A percentile compares a stretch with the other conserved stretches of the same genome.
These are phyloP conservation scores for Combretum micranthum DNA, from an alignment of 345 rosid species.

Conservation along the genomic window DNA sequence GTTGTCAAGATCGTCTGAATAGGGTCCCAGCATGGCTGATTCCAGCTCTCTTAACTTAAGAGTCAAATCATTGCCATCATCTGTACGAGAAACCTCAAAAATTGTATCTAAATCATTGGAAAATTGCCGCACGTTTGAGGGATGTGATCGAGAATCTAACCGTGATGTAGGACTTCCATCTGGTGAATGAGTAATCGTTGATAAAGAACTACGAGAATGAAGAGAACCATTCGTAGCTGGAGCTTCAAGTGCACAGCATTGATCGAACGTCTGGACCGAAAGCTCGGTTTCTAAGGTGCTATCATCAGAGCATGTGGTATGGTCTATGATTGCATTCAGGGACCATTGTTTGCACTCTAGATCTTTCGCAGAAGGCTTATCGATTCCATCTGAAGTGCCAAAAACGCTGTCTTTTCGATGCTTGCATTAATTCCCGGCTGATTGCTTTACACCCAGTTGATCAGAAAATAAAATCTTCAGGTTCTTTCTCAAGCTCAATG, in stretches of 20 bases:
- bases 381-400: constrained; percentile 29
- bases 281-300: constrained; percentile 27
- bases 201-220: constrained; percentile 36
- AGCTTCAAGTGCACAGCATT: constrained; percentile 48
- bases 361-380: constrained; percentile 24
- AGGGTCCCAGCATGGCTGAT: constrained; percentile 65
- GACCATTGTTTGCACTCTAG: constrained; percentile 34
- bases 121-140: constrained; percentile 37
- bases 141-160: constrained; percentile 30
- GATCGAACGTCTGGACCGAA: constrained; percentile 42
- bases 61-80: constrained; percentile 36
- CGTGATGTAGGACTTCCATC: constrained; percentile 42
- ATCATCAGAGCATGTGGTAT: constrained; percentile 26
- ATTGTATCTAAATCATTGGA: constrained; percentile 38
- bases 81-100: constrained; percentile 42
- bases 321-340: constrained; percentile 20
- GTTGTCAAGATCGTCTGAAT: constrained; percentile 25
- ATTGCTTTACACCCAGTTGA: constrained; percentile 4
- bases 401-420: constrained; percentile 33
- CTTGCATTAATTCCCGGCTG: constrained; percentile 26
- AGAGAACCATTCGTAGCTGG: constrained; percentile 37
- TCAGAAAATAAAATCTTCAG: not conserved
- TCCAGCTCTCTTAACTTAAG: constrained; percentile 72
- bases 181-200: constrained; percentile 58
- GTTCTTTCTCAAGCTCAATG: constrained; percentile 8